Evolutionary conservation across 116 monocot species (phyloP), one percentile per base, ranked within the genome.

Genomic region (Phalaenopsis hybrid): DNA sequence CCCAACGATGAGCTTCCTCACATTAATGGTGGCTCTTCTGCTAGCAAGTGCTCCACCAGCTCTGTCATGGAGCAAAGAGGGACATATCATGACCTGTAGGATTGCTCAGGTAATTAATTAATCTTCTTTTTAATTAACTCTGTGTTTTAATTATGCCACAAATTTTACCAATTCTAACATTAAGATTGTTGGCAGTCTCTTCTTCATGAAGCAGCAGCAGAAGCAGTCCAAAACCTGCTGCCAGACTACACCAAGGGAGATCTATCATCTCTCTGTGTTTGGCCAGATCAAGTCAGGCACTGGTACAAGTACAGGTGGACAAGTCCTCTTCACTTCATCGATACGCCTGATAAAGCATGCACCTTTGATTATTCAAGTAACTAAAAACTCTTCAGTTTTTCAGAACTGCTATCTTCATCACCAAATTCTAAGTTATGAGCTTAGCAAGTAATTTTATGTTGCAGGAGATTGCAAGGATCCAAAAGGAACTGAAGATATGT

Each of bases 271-370:
- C 84, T 95, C 4, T 95, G 95, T 81, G 44, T 76, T 9, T 95
- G 95, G 95, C 81, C 92, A 10, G 92, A 95, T 78, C 89, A 89
- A 59, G 79, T 92, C 28, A 61, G 88, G 81, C 88, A 88, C 80
- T 88, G 91, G 94, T 85, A 88, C 89, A 83, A 85, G 79, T 89
- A 88, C 63, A 74, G 78, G 44, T 91, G 89, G 95, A 85, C 89
- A 5, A 83, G 87, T 79, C 46, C 90, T 17, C 89, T 91, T 28
- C 95, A 95, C 81, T 92, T 87, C 91, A 88, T 95, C 21, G 88
- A 92, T 83, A 95, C 91, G 16, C 95, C 92, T 3, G 92, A 95
- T 78, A 16, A 82, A 18, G 84, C 82, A 33, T 95, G 95, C 90
- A 81, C 74, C 82, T 95, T 90, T 51, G 85, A 86, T 51, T 95